Percentiles rank a stretch among this genome's conserved stretches.
phyloP scores from a whole-genome alignment of 2,329 filamentous ascomycete genomes.

The Diaporthe destruens region DNA sequence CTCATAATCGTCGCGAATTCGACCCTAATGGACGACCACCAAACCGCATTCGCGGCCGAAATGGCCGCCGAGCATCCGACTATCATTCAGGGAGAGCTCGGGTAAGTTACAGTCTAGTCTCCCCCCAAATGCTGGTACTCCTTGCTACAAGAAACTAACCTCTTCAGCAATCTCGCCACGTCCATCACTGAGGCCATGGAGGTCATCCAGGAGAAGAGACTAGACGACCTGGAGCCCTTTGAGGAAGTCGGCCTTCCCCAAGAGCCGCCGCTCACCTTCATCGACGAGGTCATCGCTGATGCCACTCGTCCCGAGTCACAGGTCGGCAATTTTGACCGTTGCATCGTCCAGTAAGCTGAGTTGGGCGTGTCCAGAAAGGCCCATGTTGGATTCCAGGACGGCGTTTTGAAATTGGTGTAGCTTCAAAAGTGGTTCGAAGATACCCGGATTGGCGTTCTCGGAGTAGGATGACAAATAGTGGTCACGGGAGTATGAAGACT shows the following conservation, averaged over 20 bases:
- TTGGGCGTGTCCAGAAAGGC: too few relatives aligned
- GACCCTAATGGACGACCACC: conserved; percentile 87
- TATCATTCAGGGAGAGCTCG: conserved; percentile 76
- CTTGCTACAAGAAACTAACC: conserved; percentile 8
- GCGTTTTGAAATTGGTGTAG: conserved; percentile 6
- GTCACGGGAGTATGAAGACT: neutral
- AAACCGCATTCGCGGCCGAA: conserved; percentile 85
- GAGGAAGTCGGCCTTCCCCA: conserved; percentile 48
- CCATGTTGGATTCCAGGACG: neutral
- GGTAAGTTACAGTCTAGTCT: conserved; percentile 60
- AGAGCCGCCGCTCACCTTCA: conserved; percentile 48
- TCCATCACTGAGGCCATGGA: conserved; percentile 45
- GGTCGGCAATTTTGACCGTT: neutral
- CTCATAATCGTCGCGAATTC: conserved; percentile 93
- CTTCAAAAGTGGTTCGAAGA: conserved; percentile 1
- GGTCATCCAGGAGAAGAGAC: conserved; percentile 43
- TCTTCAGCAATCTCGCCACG: conserved; percentile 44
- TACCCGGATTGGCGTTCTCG: conserved; percentile 33
- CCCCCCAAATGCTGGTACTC: neutral
- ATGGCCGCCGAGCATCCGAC: conserved; percentile 79
- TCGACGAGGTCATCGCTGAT: conserved; percentile 45
- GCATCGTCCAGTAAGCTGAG: neutral
- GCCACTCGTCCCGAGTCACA: neutral
- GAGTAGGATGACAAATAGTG: neutral
- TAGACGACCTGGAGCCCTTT: conserved; percentile 46